These are phyloP conservation scores for Erysimum cheiri DNA, from an alignment of 441 rosid genomes.

Conservation along the genomic window DNA sequence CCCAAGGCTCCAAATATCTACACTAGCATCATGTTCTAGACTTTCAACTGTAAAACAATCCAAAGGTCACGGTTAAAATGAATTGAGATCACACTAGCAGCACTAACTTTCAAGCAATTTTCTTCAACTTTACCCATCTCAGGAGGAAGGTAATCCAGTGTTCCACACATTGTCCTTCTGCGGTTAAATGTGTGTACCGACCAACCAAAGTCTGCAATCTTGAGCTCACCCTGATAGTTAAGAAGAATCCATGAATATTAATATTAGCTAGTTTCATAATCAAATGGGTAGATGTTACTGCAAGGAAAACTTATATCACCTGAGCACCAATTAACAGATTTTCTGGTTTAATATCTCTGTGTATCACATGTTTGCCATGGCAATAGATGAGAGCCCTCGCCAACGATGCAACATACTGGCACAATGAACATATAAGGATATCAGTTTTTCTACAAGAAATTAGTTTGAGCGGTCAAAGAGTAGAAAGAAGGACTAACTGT, in stretches of 20 bases:
- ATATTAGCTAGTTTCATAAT: conserved; percentile 9
- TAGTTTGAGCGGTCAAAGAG: neutral
- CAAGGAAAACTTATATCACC: conserved; percentile 48
- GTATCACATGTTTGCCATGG: conserved; percentile 97
- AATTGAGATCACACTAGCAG: neutral
- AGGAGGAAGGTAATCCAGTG: conserved; percentile 96
- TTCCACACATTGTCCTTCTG: conserved; percentile 95
- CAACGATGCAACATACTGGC: conserved; percentile 92
- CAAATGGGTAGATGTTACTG: conserved; percentile 9
- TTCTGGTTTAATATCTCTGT: conserved; percentile 97
- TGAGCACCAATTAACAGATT: conserved; percentile 84
- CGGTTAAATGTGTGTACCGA: conserved; percentile 97
- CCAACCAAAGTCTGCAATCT: conserved; percentile 99
- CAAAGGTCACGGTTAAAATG: conserved; percentile 8
- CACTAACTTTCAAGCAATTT: conserved; percentile 7
- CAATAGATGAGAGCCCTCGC: conserved; percentile 98
- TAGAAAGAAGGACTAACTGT: conserved; percentile 63
- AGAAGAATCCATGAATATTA: conserved; percentile 9
- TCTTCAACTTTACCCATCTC: conserved; percentile 79
- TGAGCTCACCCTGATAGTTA: conserved; percentile 84
- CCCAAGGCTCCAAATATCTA: conserved; percentile 98
- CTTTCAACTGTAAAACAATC: conserved; percentile 69
- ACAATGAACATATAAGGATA: conserved; percentile 15
- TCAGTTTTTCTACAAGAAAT: conserved; percentile 3
- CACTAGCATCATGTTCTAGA: conserved; percentile 93